Evolutionary conservation across 257 asterid genomes (phyloP), one percentile per base, ranked within the genome.

Genomic region (Osmanthus fragrans): DNA sequence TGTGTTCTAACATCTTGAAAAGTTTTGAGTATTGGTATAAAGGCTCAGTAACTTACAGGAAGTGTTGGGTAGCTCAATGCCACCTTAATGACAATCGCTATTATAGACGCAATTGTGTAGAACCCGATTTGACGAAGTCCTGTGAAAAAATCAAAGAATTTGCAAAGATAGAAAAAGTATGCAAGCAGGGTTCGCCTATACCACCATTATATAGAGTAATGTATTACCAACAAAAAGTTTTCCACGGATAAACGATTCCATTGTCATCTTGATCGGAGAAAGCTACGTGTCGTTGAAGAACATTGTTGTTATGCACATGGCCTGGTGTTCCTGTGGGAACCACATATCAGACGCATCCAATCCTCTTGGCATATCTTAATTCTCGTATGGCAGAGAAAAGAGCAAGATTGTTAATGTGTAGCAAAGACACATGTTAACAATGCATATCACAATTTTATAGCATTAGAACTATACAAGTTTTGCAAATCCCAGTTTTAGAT

Each of bases 161-260:
- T 11, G 18, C 12, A 3, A 11, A 42, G 45, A 39, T 12, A 39
- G 45, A 8, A 39, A 39, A 39, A 37, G 42, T 37, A 37, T 4
- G 6, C 42, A 7, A 37, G 42, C 2, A 37, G 39, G 36, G 5
- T 3, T 33, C 4, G 5, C 0, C 36, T 3, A 33, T 33, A 37
- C 45, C 45, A 0, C 45, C 49, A 42, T 42, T 42, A 1, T 42
- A 42, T 42, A 42, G 49, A 42, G 15, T 47, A 47, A 47, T 11
- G 32, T 30, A 30, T 30, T 30, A 30, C 90, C 87, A 1, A 84
- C 5, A 75, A 70, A 70, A 87, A 23, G 92, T 89, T 77, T 89
- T 90, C 92, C 95, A 92, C 0, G 97, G 98, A 68, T 93, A 93
- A 42, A 93, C 80, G 76, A 93, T 90, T n/a, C 97, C 98, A 58